Evolutionary conservation across 2,329 filamentous ascomycete species (phyloP).

Genomic region (Aspergillus fischeri): DNA sequence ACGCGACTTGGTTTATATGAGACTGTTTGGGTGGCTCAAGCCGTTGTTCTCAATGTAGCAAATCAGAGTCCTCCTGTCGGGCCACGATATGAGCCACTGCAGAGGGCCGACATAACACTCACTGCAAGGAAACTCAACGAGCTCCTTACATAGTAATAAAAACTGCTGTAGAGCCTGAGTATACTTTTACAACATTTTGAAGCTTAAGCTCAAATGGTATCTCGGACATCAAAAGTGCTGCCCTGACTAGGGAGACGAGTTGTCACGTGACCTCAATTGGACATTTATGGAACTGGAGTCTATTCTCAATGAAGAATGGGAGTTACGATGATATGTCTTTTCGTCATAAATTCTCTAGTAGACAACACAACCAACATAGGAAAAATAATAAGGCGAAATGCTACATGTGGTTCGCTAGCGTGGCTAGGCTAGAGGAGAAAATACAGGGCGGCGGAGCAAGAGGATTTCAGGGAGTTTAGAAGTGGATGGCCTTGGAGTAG

Average conservation of each 20-base stretch:
- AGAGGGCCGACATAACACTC: neutral
- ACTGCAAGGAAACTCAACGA: neutral
- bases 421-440: conserved; percentile 30
- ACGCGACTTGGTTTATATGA: neutral
- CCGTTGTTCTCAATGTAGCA: neutral
- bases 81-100: neutral
- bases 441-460: conserved; percentile 15
- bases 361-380: conserved; percentile 20
- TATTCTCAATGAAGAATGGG: neutral
- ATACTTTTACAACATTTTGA: neutral
- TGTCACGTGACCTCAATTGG: neutral
- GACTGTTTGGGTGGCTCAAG: neutral
- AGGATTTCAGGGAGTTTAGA: conserved; percentile 50
- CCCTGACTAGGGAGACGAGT: no score
- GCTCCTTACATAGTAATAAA: neutral
- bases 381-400: conserved; percentile 33
- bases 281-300: neutral
- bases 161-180: neutral
- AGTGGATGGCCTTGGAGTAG: conserved; percentile 93
- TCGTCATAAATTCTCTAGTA: conserved; percentile 17
- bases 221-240: no score
- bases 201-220: neutral
- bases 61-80: neutral
- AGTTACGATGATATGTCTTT: conserved; percentile 4
- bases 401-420: conserved; percentile 36